phyloP scores from a whole-genome alignment of 106 monocot species.

The Allium cepa region DNA sequence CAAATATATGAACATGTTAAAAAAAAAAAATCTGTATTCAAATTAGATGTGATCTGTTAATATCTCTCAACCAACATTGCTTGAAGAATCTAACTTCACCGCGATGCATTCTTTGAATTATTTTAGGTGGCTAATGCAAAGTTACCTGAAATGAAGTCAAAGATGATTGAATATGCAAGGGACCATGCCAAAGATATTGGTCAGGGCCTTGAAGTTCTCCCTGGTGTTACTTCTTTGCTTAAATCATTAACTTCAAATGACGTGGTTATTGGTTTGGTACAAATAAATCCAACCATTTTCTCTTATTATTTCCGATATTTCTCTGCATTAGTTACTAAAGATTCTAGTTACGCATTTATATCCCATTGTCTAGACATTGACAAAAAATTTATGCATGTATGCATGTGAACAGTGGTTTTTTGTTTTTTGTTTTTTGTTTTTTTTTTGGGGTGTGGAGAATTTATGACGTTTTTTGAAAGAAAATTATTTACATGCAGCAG shows the following conservation, averaged over 20 bases:
- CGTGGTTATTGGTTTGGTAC: slow-evolving; percentile 43
- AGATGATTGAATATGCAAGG: slow-evolving; percentile 47
- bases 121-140: slow-evolving; percentile 27
- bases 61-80: background rate
- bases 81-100: background rate
- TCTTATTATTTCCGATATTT: background rate
- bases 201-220: slow-evolving; percentile 45
- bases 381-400: no score
- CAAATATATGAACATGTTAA: background rate
- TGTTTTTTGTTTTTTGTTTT: background rate
- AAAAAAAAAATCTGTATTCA: background rate
- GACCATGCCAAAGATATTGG: slow-evolving; percentile 24
- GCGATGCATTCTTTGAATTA: background rate
- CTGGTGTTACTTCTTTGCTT: slow-evolving; percentile 39
- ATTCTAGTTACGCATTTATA: no score
- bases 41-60: background rate
- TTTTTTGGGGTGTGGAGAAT: no score
- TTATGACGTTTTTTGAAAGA: no score
- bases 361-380: no score
- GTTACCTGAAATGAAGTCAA: slow-evolving; percentile 39
- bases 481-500: no score
- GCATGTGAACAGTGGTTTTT: background rate
- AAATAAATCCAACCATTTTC: background rate
- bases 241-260: slow-evolving; percentile 29
- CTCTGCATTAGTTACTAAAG: background rate